phyloP scores from a whole-genome alignment of 2,329 filamentous ascomycete genomes.

The Fusarium sp. region DNA sequence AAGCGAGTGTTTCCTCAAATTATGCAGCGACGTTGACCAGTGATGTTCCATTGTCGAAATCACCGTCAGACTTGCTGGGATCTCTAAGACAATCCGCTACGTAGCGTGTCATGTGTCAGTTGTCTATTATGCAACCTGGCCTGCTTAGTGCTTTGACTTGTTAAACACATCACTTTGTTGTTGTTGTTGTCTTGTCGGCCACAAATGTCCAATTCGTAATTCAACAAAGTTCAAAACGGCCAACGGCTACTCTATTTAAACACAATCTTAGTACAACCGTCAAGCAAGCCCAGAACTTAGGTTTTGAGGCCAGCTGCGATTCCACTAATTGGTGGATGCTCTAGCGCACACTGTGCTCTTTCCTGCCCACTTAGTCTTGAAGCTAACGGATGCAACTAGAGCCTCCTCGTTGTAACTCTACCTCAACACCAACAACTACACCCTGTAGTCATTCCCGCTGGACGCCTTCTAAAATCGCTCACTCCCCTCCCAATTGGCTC shows the following conservation, averaged over 20 bases:
- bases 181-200: neutral
- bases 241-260: constrained; percentile 2
- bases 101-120: constrained; percentile 4
- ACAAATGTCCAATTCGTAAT: neutral
- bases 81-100: constrained; percentile 15
- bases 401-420: constrained; percentile 38
- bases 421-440: constrained; percentile 35
- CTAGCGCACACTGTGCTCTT: constrained; percentile 24
- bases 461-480: constrained; percentile 38
- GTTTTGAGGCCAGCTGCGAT: constrained; percentile 29
- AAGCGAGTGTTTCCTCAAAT: neutral
- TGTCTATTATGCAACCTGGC: constrained; percentile 7
- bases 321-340: constrained; percentile 23
- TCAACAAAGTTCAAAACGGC: neutral
- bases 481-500: constrained; percentile 34
- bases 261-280: neutral
- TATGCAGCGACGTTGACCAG: constrained; percentile 20
- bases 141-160: neutral
- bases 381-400: constrained; percentile 18
- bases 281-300: neutral
- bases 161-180: neutral
- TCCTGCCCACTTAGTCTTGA: constrained; percentile 19
- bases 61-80: constrained; percentile 17
- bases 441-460: constrained; percentile 34
- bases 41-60: constrained; percentile 4